Percentiles rank a stretch among this genome's conserved stretches.
These are phyloP conservation scores for Periconia macrospinosa DNA, from an alignment of 2,329 filamentous ascomycete genomes.

Conservation along the genomic window DNA sequence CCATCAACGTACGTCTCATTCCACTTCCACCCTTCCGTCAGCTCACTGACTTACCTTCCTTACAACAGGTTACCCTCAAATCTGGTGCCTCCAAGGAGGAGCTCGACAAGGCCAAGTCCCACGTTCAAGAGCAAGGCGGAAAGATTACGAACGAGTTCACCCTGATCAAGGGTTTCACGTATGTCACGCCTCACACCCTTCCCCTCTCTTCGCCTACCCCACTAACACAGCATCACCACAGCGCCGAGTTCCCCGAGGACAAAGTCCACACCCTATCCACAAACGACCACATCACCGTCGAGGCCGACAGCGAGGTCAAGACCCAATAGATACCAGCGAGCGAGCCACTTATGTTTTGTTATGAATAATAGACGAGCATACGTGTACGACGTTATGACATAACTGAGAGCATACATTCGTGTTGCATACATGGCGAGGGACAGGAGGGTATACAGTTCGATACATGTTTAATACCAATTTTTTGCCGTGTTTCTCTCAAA, in stretches of 20 bases:
- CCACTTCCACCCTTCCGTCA: neutral
- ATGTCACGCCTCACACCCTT: constrained; percentile 44
- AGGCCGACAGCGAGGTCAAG: constrained; percentile 70
- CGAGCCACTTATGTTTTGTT: neutral
- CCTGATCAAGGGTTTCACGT: constrained; percentile 93
- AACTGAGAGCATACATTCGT: neutral
- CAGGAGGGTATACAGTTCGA: neutral
- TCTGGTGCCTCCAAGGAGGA: constrained; percentile 66
- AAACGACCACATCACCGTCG: constrained; percentile 76
- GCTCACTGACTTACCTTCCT: neutral
- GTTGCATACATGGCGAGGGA: neutral
- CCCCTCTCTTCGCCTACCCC: neutral
- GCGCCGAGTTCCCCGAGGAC: constrained; percentile 73
- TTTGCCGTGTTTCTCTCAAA: neutral
- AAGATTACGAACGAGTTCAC: constrained; percentile 82
- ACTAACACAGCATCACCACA: constrained; percentile 41
- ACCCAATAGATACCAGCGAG: constrained; percentile 62
- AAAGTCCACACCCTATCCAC: constrained; percentile 65
- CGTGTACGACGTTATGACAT: neutral
- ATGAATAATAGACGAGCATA: neutral
- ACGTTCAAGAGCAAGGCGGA: constrained; percentile 74
- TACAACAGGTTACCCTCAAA: constrained; percentile 75
- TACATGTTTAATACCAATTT: neutral
- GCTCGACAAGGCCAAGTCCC: constrained; percentile 76
- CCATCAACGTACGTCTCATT: constrained; percentile 34